Conservation (phyloP, 495 filamentous ascomycete genomes). For the Halenospora varia region DNA sequence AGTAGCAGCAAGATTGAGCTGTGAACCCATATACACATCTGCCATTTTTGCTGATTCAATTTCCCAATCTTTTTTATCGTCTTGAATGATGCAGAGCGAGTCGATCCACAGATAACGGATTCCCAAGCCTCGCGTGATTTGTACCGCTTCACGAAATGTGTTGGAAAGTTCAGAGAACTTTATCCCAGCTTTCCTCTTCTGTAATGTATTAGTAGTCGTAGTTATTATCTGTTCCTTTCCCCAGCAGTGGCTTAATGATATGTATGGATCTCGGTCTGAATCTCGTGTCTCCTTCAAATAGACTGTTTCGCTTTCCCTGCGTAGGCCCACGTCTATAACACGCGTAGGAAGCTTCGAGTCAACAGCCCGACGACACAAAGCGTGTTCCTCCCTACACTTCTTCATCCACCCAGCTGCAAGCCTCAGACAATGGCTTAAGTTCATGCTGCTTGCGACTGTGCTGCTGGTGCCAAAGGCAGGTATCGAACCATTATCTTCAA, state of each 20-base stretch:
- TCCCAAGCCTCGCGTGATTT: neutral
- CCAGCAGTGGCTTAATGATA: neutral
- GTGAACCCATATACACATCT: slow-evolving; percentile 34
- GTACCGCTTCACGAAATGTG: neutral
- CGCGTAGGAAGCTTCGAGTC: neutral
- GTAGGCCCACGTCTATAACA: neutral
- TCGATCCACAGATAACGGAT: neutral
- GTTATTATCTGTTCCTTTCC: neutral
- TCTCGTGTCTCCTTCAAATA: neutral
- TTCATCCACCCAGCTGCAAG: neutral
- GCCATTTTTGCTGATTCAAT: slow-evolving; percentile 35
- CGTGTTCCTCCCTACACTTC: neutral
- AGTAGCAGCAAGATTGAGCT: slow-evolving; percentile 30
- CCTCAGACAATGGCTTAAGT: neutral
- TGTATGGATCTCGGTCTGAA: neutral
- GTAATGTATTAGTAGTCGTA: neutral
- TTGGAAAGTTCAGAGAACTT: neutral
- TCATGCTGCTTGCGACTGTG: neutral
- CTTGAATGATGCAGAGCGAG: neutral
- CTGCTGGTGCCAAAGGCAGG: neutral
- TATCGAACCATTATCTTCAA: neutral
- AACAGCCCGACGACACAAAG: neutral
- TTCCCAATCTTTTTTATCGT: slow-evolving; percentile 30
- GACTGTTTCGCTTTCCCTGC: neutral
- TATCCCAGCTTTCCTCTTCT: neutral